Evolutionary conservation across 2,329 filamentous ascomycete genomes (phyloP).

Genomic region (Microcyclospora pomicola): DNA sequence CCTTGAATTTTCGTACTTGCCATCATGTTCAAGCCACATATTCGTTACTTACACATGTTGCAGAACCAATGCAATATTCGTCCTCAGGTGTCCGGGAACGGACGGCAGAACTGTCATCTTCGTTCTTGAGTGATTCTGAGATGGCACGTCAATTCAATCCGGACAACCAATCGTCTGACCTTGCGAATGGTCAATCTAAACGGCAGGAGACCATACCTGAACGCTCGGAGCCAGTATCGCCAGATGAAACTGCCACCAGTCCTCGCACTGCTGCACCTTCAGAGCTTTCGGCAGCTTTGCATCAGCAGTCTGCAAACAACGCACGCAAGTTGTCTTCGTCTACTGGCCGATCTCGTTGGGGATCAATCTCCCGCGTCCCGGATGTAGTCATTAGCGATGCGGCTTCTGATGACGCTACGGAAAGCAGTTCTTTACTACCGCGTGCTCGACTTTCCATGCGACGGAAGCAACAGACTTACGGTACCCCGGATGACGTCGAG

Average conservation of each 20-base stretch:
- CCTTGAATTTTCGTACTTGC: neutral
- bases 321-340: conserved; percentile 3
- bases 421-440: conserved; percentile 25
- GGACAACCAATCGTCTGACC: conserved; percentile 3
- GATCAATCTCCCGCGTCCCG: conserved; percentile 7
- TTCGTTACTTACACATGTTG: too few relatives aligned
- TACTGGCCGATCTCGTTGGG: neutral
- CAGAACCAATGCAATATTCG: conserved; percentile 34
- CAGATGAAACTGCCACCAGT: conserved; percentile 5
- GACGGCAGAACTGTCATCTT: conserved; percentile 25
- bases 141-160: conserved; percentile 11
- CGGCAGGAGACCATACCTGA: conserved; percentile 20
- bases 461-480: conserved; percentile 12
- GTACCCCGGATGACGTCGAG: conserved; percentile 7
- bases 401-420: conserved; percentile 11
- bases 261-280: conserved; percentile 1
- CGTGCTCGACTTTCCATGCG: conserved; percentile 12
- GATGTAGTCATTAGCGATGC: conserved; percentile 18
- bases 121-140: conserved; percentile 23
- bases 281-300: conserved; percentile 4
- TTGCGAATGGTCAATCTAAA: conserved; percentile 1
- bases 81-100: conserved; percentile 25
- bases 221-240: conserved; percentile 21
- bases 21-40: neutral
- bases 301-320: conserved; percentile 1